Evolutionary conservation across 1,284 basidiomycete species (phyloP), one percentile per base, ranked within the genome.

Genomic region (Rhodotorula glutinis): DNA sequence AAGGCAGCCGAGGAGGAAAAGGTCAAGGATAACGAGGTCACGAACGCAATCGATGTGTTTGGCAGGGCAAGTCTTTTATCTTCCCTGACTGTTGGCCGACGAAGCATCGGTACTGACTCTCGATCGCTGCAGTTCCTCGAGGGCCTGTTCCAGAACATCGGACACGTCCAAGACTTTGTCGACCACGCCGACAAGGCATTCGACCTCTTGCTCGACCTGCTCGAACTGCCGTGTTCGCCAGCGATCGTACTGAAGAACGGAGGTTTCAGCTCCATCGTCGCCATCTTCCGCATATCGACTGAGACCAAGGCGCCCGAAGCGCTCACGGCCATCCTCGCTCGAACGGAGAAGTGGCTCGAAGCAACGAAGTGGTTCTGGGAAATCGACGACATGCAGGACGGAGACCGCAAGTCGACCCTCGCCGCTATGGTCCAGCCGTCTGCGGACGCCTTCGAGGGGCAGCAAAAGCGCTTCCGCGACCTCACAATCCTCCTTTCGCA

Each of bases 91-190:
- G n/a, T n/a, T n/a, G n/a, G n/a, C n/a, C n/a, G n/a, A 11, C 33
- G 33, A 11, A 38, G 33, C 33, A 25, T 1, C 33, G 16, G 4
- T 11, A 19, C 57, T 67, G 47, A 69, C 44, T 8, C 23, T 19
- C n/a, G 4, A 4, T 65, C 23, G 30, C 16, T 23, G 10, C 74
- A 93, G 89, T 92, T 95, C 76, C 82, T 98, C 63, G 92, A 95
- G 77, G 93, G 94, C 14, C 84, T 98, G 56, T 93, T 98, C 80
- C 92, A 95, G 75, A 93, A 87, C 83, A 44, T 87, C 14, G 71
- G 86, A 43, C 91, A 97, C 82, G 41, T 38, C 25, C 87, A 87
- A 69, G 95, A 98, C 73, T 98, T 98, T 78, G 86, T 98, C 71
- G 58, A 49, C 38, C 84, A 85, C 60, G 83, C 85, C 4, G 88